phyloP scores from a whole-genome alignment of 2,329 filamentous ascomycete species.

The Polytolypa hystricis region DNA sequence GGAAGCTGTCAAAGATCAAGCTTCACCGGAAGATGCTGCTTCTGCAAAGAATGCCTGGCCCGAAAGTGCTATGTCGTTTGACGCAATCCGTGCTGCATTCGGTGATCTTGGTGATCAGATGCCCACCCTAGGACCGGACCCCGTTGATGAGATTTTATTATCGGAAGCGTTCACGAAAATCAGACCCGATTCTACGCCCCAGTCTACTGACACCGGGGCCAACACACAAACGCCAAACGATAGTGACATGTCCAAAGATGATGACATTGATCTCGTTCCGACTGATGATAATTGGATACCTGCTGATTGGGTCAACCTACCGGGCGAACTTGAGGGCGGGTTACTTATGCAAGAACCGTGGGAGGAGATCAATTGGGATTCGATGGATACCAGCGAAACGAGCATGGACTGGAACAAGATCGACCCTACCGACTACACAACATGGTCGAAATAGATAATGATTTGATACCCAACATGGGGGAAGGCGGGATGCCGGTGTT shows the following conservation, averaged over 20 bases:
- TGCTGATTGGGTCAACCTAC: slow-evolving; percentile 23
- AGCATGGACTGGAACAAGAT: slow-evolving; percentile 17
- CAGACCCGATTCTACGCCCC: slow-evolving; percentile 26
- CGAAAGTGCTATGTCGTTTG: slow-evolving; percentile 26
- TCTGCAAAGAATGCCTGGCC: slow-evolving; percentile 26
- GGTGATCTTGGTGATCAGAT: slow-evolving; percentile 20
- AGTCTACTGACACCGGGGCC: slow-evolving; percentile 25
- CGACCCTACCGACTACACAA: slow-evolving; percentile 19
- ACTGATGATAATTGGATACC: slow-evolving; percentile 22
- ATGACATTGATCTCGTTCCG: slow-evolving; percentile 19
- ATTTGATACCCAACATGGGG: no score
- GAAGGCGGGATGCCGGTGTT: no score
- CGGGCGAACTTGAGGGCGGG: slow-evolving; percentile 17
- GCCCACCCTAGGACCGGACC: slow-evolving; percentile 22
- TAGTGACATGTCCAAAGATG: slow-evolving; percentile 22
- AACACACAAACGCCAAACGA: slow-evolving; percentile 29
- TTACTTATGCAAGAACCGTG: slow-evolving; percentile 19
- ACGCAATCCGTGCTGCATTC: slow-evolving; percentile 29
- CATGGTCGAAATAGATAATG: no score
- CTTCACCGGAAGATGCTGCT: slow-evolving; percentile 8
- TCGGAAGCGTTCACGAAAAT: slow-evolving; percentile 24
- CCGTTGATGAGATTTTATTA: slow-evolving; percentile 29
- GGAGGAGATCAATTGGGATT: slow-evolving; percentile 31
- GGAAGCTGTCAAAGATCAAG: slow-evolving; percentile 15
- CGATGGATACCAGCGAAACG: slow-evolving; percentile 21